Conservation (phyloP, 1,284 basidiomycete species). For the Malassezia psittaci region DNA sequence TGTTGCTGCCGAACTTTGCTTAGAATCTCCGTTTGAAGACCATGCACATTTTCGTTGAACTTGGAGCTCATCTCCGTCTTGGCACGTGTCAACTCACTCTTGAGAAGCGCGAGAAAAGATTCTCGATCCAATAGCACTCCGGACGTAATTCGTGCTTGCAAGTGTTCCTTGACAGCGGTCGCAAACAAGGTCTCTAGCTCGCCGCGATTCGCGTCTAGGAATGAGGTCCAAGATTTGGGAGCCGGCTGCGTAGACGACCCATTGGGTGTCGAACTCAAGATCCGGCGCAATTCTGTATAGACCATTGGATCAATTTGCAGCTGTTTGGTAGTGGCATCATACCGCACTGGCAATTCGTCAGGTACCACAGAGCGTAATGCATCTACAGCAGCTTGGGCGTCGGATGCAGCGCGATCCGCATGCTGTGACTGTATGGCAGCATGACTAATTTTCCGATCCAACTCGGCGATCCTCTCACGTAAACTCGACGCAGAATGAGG, state of each 20-base stretch:
- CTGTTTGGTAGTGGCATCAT: conserved; percentile 42
- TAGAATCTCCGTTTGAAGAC: conserved; percentile 24
- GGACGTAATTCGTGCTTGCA: neutral
- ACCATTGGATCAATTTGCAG: conserved; percentile 51
- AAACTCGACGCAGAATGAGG: neutral
- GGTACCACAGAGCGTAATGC: conserved; percentile 36
- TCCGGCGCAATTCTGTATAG: conserved; percentile 51
- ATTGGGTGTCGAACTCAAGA: conserved; percentile 30
- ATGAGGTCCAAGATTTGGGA: conserved; percentile 2
- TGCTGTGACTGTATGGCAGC: neutral
- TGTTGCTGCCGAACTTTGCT: conserved; percentile 25
- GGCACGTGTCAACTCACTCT: conserved; percentile 42
- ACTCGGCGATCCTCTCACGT: neutral
- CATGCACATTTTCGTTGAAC: conserved; percentile 35
- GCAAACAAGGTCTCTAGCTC: neutral
- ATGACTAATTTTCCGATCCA: neutral
- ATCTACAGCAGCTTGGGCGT: conserved; percentile 1
- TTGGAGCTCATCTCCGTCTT: conserved; percentile 35
- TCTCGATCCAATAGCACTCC: conserved; percentile 5
- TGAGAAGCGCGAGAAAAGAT: conserved; percentile 28
- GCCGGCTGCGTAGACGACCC: neutral
- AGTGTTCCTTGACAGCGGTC: neutral
- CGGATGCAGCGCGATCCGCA: conserved; percentile 3
- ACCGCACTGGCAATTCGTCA: conserved; percentile 47
- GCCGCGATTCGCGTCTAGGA: conserved; percentile 7